Evolutionary conservation across 208 protist genomes (phyloP).

Genomic region (Trypanosoma conorhini): DNA sequence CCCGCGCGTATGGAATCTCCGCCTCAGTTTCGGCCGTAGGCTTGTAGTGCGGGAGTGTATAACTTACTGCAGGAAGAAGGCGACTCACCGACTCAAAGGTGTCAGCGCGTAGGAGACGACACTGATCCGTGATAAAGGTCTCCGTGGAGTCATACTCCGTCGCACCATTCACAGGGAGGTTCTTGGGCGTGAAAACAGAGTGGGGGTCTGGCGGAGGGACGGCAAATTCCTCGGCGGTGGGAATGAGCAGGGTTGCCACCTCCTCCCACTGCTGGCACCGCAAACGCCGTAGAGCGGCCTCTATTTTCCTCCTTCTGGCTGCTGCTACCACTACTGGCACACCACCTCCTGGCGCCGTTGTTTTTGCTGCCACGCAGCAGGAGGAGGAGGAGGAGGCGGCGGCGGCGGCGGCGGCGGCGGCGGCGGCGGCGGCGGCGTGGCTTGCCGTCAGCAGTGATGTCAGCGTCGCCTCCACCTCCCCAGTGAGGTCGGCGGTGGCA

Average conservation of each 20-base stretch:
- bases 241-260: slow-evolving; percentile 39
- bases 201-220: slow-evolving; percentile 51
- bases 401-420: neutral
- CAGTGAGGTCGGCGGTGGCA: slow-evolving; percentile 10
- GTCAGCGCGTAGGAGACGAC: slow-evolving; percentile 79
- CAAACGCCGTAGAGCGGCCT: slow-evolving; percentile 29
- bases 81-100: slow-evolving; percentile 82
- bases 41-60: slow-evolving; percentile 54
- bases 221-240: slow-evolving; percentile 53
- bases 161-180: slow-evolving; percentile 69
- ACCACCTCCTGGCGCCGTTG: neutral
- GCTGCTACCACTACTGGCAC: neutral
- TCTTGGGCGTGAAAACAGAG: slow-evolving; percentile 63
- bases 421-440: neutral
- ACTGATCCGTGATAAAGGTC: slow-evolving; percentile 72
- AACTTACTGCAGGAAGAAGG: slow-evolving; percentile 66
- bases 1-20: slow-evolving; percentile 69
- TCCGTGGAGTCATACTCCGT: slow-evolving; percentile 47
- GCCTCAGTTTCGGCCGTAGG: slow-evolving; percentile 54
- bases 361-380: neutral
- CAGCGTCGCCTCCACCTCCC: slow-evolving; percentile 26
- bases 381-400: neutral
- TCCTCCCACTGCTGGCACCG: slow-evolving; percentile 5
- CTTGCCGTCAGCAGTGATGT: slow-evolving; percentile 26
- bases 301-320: slow-evolving; percentile 20